Base-by-base conservation (phyloP, 2,329 filamentous ascomycete species). In the Didymella lethalis region DNA sequence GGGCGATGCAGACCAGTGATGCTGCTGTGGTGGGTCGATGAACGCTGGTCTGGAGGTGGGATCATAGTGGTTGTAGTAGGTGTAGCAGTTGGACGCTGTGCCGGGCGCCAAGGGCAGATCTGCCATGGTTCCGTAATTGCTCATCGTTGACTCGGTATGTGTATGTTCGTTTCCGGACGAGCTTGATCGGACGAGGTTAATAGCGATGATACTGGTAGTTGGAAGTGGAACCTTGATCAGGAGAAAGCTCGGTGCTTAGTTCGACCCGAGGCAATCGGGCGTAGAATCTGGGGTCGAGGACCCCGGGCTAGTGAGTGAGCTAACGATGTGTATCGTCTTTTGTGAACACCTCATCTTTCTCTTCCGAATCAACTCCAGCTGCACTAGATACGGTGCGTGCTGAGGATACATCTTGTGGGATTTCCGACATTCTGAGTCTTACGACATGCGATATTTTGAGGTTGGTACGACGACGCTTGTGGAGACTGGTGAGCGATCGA, bases 21-120 rank as follows among this genome's bases (percentile, higher is more conserved):
- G 12, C 20, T 25, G 29, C 31, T 46, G 49, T 26, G 41, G 12
- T 4, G 34, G 23, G 0, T 44, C 48, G 29, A 45, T 26, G 20
- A 52, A 7, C 8, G 41, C 20, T 2, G 49, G 31, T 11, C n/a
- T 28, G 41, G 8, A 8, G 1, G 16, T 12, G 23, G 41, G 28
- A 8, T n/a, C 20, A 28, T 20, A 29, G 41, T 51, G 26, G 26
- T 38, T 29, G 34, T 28, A 44, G 54, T 57, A 57, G 20, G 40
- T 36, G 48, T 31, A 16, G 18, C 54, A 57, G 20, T 14, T 31
- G 11, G 28, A 26, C 5, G 20, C 6, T 8, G 48, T 46, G 20
- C 54, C 34, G 12, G 47, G n/a, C 5, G 54, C 32, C 3, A 46
- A 16, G 16, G 32, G 28, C 12, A 46, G 7, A 2, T 31, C 28